Evolutionary conservation across 202 grass and related monocot species (phyloP), one percentile per base, ranked within the genome.

Genomic region (Eragrostis tef): DNA sequence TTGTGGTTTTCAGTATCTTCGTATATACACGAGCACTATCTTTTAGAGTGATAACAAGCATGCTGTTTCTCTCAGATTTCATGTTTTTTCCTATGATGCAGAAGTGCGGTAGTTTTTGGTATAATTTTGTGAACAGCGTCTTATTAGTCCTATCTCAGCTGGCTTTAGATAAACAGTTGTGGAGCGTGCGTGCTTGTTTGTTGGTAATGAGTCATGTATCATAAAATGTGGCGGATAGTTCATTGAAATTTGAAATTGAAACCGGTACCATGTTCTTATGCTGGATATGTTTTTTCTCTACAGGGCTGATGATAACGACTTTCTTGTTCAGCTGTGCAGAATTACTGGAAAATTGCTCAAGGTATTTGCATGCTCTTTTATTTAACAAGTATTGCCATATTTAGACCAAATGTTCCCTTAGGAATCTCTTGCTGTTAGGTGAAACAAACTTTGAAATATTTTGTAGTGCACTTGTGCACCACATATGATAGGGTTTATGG

Each of bases 281-380:
- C 61, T 81, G 20, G 36, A 74, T 77, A 46, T 65, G 48, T 73
- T 73, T 75, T 24, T 77, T 86, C 45, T 84, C 43, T 87, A 12
- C 88, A 98, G 94, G 94, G 16, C 75, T 53, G 92, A 98, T 75
- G 92, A 93, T 51, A 86, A 93, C 31, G 95, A 98, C 67, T 98
- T 94, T 83, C 92, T 98, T 73, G 64, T 93, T 64, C 92, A 98
- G 82, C 73, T 98, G 82, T 70, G 92, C 82, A 93, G 89, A 60
- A 86, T 85, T 57, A 85, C 57, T 59, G 95, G 95, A 81, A 98
- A 98, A 83, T 89, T 98, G 64, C 83, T 94, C 22, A 98, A 87
- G 95, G 95, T 93, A 90, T 74, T 64, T 9, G 9, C 84, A 60
- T 79, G n/a, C 60, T 6, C 3, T 85, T 69, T 49, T 82, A n/a